Percentiles rank a stretch among this genome's conserved stretches.
Conservation (phyloP, 2,329 filamentous ascomycete genomes). For the Cercospora nicotianae region DNA sequence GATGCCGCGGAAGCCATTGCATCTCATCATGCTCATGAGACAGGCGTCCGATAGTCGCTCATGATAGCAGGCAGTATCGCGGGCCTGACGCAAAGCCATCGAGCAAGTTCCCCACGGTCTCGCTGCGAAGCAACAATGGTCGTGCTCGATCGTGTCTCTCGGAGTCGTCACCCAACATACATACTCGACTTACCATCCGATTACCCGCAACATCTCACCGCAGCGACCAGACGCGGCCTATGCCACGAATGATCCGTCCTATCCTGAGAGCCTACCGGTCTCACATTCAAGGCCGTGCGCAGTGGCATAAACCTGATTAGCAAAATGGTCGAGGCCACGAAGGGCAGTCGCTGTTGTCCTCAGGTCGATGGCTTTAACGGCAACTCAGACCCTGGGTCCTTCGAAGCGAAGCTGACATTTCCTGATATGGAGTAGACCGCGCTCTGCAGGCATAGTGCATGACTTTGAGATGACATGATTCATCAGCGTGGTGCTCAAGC, state of each 20-base stretch:
- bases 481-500: background rate
- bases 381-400: background rate
- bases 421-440: background rate
- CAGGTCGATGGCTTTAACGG: background rate
- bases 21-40: background rate
- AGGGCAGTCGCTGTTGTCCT: background rate
- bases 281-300: background rate
- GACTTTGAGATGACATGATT: background rate
- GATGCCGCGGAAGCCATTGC: background rate
- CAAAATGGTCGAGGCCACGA: background rate
- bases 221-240: background rate
- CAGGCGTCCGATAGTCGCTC: background rate
- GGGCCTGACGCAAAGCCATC: background rate
- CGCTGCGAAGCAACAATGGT: background rate
- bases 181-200: no score
- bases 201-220: background rate
- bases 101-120: background rate
- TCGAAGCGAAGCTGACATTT: background rate
- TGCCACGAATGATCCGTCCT: background rate
- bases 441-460: background rate
- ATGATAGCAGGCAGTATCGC: background rate
- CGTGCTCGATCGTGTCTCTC: background rate
- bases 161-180: background rate
- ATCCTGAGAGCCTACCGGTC: background rate
- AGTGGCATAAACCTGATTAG: background rate